Evolutionary conservation across 257 asterid genomes (phyloP).

Genomic region (Solanum bukasovii): DNA sequence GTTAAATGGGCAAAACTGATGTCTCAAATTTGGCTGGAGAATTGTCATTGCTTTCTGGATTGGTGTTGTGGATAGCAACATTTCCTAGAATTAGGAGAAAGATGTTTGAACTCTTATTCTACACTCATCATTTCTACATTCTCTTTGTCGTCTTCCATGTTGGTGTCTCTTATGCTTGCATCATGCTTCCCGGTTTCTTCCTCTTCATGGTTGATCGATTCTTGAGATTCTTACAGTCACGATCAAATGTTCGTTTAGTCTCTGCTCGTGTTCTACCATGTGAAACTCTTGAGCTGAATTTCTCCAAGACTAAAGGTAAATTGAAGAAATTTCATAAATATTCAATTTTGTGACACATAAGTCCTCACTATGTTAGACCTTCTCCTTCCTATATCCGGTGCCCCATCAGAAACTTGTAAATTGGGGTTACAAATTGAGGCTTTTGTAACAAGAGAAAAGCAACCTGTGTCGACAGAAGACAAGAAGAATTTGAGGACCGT

Average conservation of each 20-base stretch:
- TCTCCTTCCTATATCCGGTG: slow-evolving; percentile 45
- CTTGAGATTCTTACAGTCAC: slow-evolving; percentile 67
- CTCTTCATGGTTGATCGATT: slow-evolving; percentile 75
- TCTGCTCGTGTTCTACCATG: slow-evolving; percentile 58
- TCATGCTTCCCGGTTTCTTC: slow-evolving; percentile 80
- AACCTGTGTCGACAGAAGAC: background rate
- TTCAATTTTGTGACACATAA: too few relatives aligned
- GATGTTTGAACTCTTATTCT: slow-evolving; percentile 72
- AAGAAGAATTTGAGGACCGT: slow-evolving; percentile 21
- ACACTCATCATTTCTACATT: slow-evolving; percentile 69
- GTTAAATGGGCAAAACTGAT: slow-evolving; percentile 50
- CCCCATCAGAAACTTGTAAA: slow-evolving; percentile 25
- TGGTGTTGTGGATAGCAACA: slow-evolving; percentile 59
- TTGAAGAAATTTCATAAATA: background rate
- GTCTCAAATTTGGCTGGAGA: slow-evolving; percentile 74
- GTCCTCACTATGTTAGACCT: too few relatives aligned
- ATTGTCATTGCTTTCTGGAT: slow-evolving; percentile 54
- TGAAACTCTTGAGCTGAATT: slow-evolving; percentile 56
- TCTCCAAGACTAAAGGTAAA: slow-evolving; percentile 56
- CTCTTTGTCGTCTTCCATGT: slow-evolving; percentile 58
- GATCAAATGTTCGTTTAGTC: slow-evolving; percentile 41
- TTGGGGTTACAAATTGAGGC: slow-evolving; percentile 48
- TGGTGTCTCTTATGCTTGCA: slow-evolving; percentile 35
- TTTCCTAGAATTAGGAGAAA: slow-evolving; percentile 58
- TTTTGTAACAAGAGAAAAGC: slow-evolving; percentile 55